These are phyloP conservation scores for Sergeia podlipaevii DNA, from an alignment of 208 protist species.

Conservation along the genomic window DNA sequence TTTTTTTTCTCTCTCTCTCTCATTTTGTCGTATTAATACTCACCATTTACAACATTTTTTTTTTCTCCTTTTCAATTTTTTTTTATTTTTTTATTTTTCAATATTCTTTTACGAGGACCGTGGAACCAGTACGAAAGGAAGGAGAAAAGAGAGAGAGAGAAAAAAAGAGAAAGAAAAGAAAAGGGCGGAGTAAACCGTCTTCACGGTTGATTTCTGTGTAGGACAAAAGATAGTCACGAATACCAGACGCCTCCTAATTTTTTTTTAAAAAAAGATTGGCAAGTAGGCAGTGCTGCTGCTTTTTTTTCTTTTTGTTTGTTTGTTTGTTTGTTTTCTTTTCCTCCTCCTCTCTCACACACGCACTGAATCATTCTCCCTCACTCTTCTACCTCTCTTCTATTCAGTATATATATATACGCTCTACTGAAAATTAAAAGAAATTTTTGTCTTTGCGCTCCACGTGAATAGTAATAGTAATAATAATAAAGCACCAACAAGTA, in stretches of 20 bases:
- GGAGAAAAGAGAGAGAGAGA: background rate
- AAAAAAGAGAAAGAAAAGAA: slow-evolving; percentile 1
- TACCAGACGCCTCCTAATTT: background rate
- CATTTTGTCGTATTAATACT: too few relatives aligned
- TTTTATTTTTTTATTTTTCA: too few relatives aligned
- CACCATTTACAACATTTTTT: too few relatives aligned
- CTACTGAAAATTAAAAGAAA: background rate
- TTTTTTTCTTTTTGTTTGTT: slow-evolving; percentile 2
- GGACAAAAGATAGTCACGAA: too few relatives aligned
- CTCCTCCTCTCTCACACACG: background rate
- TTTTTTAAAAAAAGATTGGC: slow-evolving; percentile 2
- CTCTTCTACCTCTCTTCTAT: too few relatives aligned
- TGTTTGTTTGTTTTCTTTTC: slow-evolving; percentile 6
- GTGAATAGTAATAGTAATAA: slow-evolving; percentile 6
- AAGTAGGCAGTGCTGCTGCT: background rate
- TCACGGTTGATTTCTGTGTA: background rate
- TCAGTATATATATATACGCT: too few relatives aligned
- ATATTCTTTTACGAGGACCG: background rate
- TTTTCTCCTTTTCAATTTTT: too few relatives aligned
- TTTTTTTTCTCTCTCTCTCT: too few relatives aligned
- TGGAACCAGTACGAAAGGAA: background rate
- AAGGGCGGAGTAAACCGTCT: background rate
- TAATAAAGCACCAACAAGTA: background rate
- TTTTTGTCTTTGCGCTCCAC: background rate
- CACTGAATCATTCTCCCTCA: background rate